Evolutionary conservation across 441 rosid genomes (phyloP).

Genomic region (Eutrema salsugineum): DNA sequence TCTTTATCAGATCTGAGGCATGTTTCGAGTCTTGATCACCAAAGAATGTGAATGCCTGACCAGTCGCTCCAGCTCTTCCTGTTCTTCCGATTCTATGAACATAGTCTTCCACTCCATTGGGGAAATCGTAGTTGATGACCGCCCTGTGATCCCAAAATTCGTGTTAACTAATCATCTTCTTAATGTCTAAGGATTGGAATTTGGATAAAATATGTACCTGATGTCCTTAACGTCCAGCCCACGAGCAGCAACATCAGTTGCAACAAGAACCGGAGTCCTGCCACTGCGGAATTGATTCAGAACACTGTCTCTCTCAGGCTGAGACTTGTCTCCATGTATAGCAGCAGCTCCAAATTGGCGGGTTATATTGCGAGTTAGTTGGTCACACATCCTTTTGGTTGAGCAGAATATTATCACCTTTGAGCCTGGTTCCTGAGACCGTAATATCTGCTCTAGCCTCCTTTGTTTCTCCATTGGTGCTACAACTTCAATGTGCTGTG

Average conservation of each 20-base stretch:
- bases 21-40: conserved; percentile 91
- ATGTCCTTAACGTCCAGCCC: conserved; percentile 97
- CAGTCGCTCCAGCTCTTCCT: conserved; percentile 99
- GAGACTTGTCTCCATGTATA: conserved; percentile 99
- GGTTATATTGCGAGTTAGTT: conserved; percentile 77
- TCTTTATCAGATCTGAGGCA: conserved; percentile 85
- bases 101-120: conserved; percentile 96
- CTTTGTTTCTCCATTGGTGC: conserved; percentile 88
- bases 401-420: conserved; percentile 94
- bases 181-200: neutral
- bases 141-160: conserved; percentile 47
- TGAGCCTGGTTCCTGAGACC: conserved; percentile 95
- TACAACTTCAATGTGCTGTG: conserved; percentile 76
- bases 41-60: conserved; percentile 80
- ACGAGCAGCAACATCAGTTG: conserved; percentile 99
- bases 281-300: conserved; percentile 87
- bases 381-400: conserved; percentile 98
- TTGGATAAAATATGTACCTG: conserved; percentile 42
- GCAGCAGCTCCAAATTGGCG: conserved; percentile 97
- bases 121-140: conserved; percentile 94
- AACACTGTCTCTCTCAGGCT: conserved; percentile 87
- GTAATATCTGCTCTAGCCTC: conserved; percentile 86
- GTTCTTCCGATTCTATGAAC: conserved; percentile 99
- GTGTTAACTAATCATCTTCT: neutral
- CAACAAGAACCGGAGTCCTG: conserved; percentile 94